Conservation (phyloP, 768 basidiomycete genomes). For the Tylopilus felleus region DNA sequence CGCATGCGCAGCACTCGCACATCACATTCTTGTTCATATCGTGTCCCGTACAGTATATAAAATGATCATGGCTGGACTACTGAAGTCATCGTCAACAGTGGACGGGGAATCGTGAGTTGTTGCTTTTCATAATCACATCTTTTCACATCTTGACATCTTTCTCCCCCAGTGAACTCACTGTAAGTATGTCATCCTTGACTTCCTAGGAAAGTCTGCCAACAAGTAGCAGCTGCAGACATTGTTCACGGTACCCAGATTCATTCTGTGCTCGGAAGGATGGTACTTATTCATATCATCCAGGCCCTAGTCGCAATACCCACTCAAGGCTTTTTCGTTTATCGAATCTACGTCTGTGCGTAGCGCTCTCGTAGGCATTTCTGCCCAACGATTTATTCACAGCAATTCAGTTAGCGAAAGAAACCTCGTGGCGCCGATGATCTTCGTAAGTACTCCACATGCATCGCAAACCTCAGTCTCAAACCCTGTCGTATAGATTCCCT, state of each 20-base stretch:
- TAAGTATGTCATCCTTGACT: slow-evolving; percentile 1
- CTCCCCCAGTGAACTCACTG: slow-evolving; percentile 4
- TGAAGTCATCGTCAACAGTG: background rate
- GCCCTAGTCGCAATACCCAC: background rate
- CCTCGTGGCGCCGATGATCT: too few relatives aligned
- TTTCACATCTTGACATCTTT: background rate
- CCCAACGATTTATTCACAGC: too few relatives aligned
- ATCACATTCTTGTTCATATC: background rate
- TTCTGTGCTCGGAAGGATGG: too few relatives aligned
- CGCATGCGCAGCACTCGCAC: background rate
- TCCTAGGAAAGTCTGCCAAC: background rate
- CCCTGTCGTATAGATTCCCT: too few relatives aligned
- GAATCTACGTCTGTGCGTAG: slow-evolving; percentile 8
- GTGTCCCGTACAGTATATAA: background rate
- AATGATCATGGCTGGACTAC: background rate
- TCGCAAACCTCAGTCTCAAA: too few relatives aligned
- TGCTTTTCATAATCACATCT: background rate
- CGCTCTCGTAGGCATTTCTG: background rate
- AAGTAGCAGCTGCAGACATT: slow-evolving; percentile 1
- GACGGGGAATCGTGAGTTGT: slow-evolving; percentile 1
- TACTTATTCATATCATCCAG: background rate
- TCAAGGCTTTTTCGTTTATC: slow-evolving; percentile 12
- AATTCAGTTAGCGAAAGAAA: too few relatives aligned
- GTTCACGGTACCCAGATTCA: background rate
- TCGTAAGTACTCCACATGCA: too few relatives aligned